Evolutionary conservation across 2,329 filamentous ascomycete species (phyloP), one percentile per base, ranked within the genome.

Genomic region (Fusarium scirpi): DNA sequence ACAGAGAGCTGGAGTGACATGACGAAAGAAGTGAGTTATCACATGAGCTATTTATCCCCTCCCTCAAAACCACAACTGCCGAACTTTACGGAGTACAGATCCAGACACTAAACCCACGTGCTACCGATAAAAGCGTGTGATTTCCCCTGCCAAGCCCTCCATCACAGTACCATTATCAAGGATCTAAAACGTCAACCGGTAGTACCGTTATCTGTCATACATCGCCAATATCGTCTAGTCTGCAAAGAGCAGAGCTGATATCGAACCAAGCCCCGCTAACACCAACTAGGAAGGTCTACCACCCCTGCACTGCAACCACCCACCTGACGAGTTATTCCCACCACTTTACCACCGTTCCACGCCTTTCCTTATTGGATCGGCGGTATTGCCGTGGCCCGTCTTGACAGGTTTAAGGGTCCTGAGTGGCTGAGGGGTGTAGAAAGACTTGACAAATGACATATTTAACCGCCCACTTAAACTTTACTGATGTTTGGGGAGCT

Each of bases 261-360:
- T 38, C 9, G 34, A 38, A 38, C 34, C 34, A 38, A 38, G 34
- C 6, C 34, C 34, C 34, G 18, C 34, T 38, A 38, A 38, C 34
- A n/a, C 49, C 22, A 16, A 41, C 9, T 41, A n/a, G 49, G 49
- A 25, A 52, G 49, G 49, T 41, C 24, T n/a, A 11, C 12, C 11
- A 41, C 32, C 49, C 49, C 49, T 41, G 49, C 18, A 41, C n/a
- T 64, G 61, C 27, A 38, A 63, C 43, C 43, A 64, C 59, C 24
- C 59, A 64, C 61, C 59, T 57, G 61, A 64, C 30, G 24, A 22
- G 43, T 64, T 64, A 44, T 64, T 63, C 59, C 59, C 59, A 64
- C 59, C 61, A 53, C 55, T 44, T 64, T 63, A 52, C 59, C 59
- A 64, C 61, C 61, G 59, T 64, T 48, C 11, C 18, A 40, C 48